A percentile compares a stretch with the other conserved stretches of the same genome.
These are phyloP conservation scores for Monosporascus cannonballus DNA, from an alignment of 2,329 filamentous ascomycete species.

Conservation along the genomic window DNA sequence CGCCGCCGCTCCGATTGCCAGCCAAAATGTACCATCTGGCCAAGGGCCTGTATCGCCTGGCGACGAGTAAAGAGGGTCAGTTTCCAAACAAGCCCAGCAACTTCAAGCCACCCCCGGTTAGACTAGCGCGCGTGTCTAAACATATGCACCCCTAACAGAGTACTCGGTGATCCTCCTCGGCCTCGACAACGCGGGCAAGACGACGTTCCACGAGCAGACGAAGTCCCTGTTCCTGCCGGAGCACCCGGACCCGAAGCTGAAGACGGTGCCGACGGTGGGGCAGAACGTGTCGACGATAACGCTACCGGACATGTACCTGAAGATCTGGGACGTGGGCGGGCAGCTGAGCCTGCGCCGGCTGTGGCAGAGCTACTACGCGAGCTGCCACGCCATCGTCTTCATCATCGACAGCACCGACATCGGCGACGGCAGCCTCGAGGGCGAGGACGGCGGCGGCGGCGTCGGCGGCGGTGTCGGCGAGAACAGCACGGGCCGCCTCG, in stretches of 20 bases:
- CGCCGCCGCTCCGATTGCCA: background rate
- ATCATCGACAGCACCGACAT: slow-evolving; percentile 95
- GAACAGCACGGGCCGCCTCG: slow-evolving; percentile 60
- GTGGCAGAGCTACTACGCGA: slow-evolving; percentile 94
- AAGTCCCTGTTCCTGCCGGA: slow-evolving; percentile 75
- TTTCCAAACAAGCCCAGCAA: background rate
- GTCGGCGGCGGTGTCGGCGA: slow-evolving; percentile 19
- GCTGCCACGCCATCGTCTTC: slow-evolving; percentile 95
- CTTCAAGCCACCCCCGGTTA: background rate
- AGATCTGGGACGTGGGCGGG: slow-evolving; percentile 97
- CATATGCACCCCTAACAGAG: slow-evolving; percentile 46
- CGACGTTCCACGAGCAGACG: slow-evolving; percentile 94
- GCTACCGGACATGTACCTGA: slow-evolving; percentile 91
- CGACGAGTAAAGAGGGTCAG: slow-evolving; percentile 90
- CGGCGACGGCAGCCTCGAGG: slow-evolving; percentile 67
- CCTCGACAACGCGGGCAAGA: slow-evolving; percentile 97
- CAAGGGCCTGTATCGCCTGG: slow-evolving; percentile 90
- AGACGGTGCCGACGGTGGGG: slow-evolving; percentile 93
- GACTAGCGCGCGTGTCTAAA: background rate
- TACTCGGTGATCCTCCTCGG: slow-evolving; percentile 96
- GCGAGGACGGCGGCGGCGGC: slow-evolving; percentile 13
- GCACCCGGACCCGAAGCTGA: slow-evolving; percentile 58
- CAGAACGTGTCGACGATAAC: slow-evolving; percentile 93
- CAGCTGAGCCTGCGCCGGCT: slow-evolving; percentile 83
- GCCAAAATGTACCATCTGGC: slow-evolving; percentile 83